These are phyloP conservation scores for Tulasnella sp. DNA, from an alignment of 768 basidiomycete genomes.

Conservation along the genomic window DNA sequence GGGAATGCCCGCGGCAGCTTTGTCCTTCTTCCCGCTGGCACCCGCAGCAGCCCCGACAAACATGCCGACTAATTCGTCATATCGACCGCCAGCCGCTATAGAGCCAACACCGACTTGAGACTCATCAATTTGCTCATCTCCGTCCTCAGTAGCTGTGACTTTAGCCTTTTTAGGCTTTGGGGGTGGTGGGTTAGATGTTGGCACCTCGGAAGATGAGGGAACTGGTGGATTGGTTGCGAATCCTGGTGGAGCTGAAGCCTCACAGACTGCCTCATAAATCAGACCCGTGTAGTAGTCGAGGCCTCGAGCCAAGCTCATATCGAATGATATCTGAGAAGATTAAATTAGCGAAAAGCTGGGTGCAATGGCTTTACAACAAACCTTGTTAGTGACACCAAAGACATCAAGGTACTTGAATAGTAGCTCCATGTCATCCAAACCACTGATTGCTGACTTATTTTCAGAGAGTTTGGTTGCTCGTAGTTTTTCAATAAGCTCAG, in stretches of 20 bases:
- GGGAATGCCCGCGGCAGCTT: constrained; percentile 40
- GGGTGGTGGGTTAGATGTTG: constrained; percentile 11
- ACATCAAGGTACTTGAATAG: constrained; percentile 73
- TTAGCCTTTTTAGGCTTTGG: constrained; percentile 25
- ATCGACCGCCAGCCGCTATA: constrained; percentile 95
- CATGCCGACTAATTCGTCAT: constrained; percentile 88
- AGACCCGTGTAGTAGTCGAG: constrained; percentile 98
- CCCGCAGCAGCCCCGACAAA: constrained; percentile 74
- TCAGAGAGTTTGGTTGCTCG: constrained; percentile 52
- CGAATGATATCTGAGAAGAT: constrained; percentile 66
- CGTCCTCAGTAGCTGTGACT: constrained; percentile 27
- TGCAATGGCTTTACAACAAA: too few relatives aligned
- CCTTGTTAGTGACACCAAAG: constrained; percentile 68
- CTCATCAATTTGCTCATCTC: constrained; percentile 79
- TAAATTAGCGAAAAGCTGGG: background rate
- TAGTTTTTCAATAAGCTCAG: constrained; percentile 59
- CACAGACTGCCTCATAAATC: constrained; percentile 92
- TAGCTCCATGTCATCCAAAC: constrained; percentile 72
- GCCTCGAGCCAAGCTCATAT: constrained; percentile 92
- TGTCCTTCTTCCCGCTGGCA: constrained; percentile 35
- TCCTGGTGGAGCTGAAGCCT: constrained; percentile 84
- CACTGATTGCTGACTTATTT: constrained; percentile 65
- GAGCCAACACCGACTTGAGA: constrained; percentile 93
- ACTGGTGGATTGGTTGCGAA: constrained; percentile 34
- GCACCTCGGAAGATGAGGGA: constrained; percentile 29